Evolutionary conservation across 1,284 basidiomycete species (phyloP), one percentile per base, ranked within the genome.

Genomic region (Ganoderma leucocontextum): DNA sequence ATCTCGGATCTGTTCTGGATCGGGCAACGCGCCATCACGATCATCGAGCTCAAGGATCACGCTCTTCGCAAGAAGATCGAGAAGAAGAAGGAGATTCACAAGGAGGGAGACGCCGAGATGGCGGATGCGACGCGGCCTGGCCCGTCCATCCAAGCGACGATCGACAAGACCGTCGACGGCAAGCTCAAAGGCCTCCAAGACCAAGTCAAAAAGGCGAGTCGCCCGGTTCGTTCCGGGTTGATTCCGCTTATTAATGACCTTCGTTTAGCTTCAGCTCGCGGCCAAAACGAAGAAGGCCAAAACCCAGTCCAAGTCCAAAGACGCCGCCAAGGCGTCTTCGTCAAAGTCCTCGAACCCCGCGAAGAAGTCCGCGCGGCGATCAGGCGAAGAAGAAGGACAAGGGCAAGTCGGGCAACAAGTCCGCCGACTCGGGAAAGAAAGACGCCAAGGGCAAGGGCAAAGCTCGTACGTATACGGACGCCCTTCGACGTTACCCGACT

Each of bases 131-230:
- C 73, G 9, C 60, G 65, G 60, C 61, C 72, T 15, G 74, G 74
- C 44, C 71, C 72, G 22, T 73, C 73, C 15, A 61, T 74, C 38
- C 73, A 74, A 52, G 72, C 73, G 17, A 33, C 70, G 22, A 42
- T 75, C 33, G 73, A 74, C 63, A 74, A 74, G 65, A 65, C 65
- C 42, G 63, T 75, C 47, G 22, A 39, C 4, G 62, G 42, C 15
- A 39, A 35, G 12, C 35, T 70, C 29, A 73, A 73, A 25, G 7
- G 19, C 38, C 53, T 60, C n/a, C 0, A 1, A 0, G 59, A 7
- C 36, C 17, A 60, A 8, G 10, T 41, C 10, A 13, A 41, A 19
- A 29, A 39, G 25, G 52, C 29, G 29, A 53, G 52, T 33, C 22
- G 12, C 4, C 25, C 52, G 2, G 52, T 53, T 53, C 52, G 52